Evolutionary conservation across 2,329 filamentous ascomycete species (phyloP).

Genomic region (Boeremia exigua): DNA sequence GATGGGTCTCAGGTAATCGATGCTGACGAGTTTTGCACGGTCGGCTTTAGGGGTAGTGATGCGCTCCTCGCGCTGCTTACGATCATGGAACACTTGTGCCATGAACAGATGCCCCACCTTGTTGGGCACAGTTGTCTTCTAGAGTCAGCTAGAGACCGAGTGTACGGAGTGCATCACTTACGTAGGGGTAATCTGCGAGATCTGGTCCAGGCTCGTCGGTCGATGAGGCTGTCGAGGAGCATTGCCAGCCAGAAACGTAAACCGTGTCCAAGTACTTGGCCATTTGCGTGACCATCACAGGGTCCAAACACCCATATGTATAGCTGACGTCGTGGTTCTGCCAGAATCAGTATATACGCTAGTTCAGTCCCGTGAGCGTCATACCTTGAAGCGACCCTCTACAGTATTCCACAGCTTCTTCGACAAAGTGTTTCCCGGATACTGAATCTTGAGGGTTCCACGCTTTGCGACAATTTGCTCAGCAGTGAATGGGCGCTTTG

Average conservation of each 20-base stretch:
- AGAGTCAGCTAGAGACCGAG: conserved; percentile 16
- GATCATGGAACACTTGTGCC: conserved; percentile 98
- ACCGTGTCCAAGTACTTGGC: conserved; percentile 98
- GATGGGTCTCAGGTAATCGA: conserved; percentile 95
- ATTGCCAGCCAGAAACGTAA: conserved; percentile 99
- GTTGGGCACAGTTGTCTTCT: conserved; percentile 92
- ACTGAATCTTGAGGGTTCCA: conserved; percentile 87
- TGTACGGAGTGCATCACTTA: conserved; percentile 21
- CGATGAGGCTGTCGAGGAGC: conserved; percentile 91
- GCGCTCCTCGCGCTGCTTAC: conserved; percentile 96
- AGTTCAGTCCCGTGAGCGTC: not conserved
- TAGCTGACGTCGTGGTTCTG: conserved; percentile 85
- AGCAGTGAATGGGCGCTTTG: conserved; percentile 89
- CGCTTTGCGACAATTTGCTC: conserved; percentile 97
- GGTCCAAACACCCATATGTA: conserved; percentile 96
- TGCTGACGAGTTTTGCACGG: conserved; percentile 75
- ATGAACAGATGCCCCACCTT: conserved; percentile 98
- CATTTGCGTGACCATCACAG: conserved; percentile 99
- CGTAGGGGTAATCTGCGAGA: conserved; percentile 89
- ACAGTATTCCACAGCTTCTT: conserved; percentile 96
- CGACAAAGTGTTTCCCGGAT: conserved; percentile 84
- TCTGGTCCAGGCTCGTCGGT: conserved; percentile 97
- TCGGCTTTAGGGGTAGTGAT: conserved; percentile 75
- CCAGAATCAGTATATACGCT: not conserved
- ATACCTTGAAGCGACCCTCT: conserved; percentile 83